phyloP scores from a whole-genome alignment of 2,329 filamentous ascomycete species.

The Diaporthe eres region DNA sequence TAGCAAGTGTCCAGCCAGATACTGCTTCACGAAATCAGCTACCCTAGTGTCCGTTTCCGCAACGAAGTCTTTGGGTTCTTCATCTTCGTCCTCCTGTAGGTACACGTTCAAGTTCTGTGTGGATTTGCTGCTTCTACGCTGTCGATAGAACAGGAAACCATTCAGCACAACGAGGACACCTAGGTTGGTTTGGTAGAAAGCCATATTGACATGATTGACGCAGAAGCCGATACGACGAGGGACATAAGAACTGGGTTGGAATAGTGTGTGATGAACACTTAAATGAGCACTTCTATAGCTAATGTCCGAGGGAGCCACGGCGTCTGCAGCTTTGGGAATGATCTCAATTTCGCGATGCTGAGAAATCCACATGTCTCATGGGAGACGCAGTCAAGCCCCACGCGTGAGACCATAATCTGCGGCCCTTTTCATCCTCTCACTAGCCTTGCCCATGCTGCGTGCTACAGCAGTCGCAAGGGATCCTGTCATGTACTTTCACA shows the following conservation, averaged over 20 bases:
- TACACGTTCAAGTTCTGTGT: neutral
- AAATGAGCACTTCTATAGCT: neutral
- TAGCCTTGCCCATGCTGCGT: no score
- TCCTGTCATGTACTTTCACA: neutral
- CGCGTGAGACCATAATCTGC: neutral
- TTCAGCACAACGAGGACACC: neutral
- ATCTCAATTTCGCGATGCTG: neutral
- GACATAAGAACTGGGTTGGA: neutral
- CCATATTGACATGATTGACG: neutral
- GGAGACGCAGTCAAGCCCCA: no score
- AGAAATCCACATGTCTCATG: neutral
- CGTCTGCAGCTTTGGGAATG: neutral
- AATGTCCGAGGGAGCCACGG: neutral
- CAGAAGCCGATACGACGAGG: neutral
- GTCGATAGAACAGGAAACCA: neutral
- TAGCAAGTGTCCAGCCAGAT: constrained; percentile 38
- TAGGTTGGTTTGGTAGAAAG: neutral
- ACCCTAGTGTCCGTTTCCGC: constrained; percentile 42
- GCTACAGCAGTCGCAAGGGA: neutral
- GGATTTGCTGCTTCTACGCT: neutral
- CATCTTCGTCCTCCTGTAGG: neutral
- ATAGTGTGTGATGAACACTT: neutral
- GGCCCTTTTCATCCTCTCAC: accelerated
- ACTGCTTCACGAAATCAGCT: constrained; percentile 6
- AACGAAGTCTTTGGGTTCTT: neutral